phyloP scores from a whole-genome alignment of 495 filamentous ascomycete genomes.

The Saxophila tyrrhenica region DNA sequence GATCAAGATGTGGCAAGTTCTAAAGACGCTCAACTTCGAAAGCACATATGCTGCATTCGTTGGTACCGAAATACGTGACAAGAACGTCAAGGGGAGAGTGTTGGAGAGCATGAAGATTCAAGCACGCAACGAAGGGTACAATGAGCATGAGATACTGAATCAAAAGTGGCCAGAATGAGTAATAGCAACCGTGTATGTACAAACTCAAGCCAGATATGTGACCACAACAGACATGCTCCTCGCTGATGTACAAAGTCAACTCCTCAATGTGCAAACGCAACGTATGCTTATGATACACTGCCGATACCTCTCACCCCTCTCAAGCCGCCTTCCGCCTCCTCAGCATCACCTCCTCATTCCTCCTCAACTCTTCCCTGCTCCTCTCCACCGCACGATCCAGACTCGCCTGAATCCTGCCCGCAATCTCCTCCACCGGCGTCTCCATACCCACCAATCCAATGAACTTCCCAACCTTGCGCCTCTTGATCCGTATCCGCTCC shows the following conservation, averaged over 20 bases:
- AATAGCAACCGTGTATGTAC: background rate
- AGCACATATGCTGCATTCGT: slow-evolving; percentile 56
- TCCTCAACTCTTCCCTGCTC: slow-evolving; percentile 18
- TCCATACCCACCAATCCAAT: slow-evolving; percentile 32
- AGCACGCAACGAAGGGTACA: slow-evolving; percentile 44
- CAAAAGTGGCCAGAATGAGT: slow-evolving; percentile 16
- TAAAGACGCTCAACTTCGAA: slow-evolving; percentile 48
- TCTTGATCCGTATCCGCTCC: slow-evolving; percentile 26
- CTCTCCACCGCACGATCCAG: slow-evolving; percentile 13
- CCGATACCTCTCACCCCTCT: background rate
- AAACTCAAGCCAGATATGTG: background rate
- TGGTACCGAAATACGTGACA: slow-evolving; percentile 46
- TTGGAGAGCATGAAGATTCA: slow-evolving; percentile 69
- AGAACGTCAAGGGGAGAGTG: slow-evolving; percentile 48
- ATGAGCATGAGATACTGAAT: slow-evolving; percentile 35
- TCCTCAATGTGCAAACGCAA: too few relatives aligned
- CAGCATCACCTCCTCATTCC: slow-evolving; percentile 19
- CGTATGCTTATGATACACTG: too few relatives aligned
- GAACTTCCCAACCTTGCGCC: slow-evolving; percentile 33
- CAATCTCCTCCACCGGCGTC: slow-evolving; percentile 30
- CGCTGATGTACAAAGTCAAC: background rate
- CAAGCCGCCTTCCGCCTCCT: slow-evolving; percentile 18
- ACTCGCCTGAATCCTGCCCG: slow-evolving; percentile 23
- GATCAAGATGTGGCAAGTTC: slow-evolving; percentile 37
- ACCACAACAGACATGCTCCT: background rate